Base-by-base conservation (phyloP, 176 grass and related monocot species). In the Carex scoparia region DNA sequence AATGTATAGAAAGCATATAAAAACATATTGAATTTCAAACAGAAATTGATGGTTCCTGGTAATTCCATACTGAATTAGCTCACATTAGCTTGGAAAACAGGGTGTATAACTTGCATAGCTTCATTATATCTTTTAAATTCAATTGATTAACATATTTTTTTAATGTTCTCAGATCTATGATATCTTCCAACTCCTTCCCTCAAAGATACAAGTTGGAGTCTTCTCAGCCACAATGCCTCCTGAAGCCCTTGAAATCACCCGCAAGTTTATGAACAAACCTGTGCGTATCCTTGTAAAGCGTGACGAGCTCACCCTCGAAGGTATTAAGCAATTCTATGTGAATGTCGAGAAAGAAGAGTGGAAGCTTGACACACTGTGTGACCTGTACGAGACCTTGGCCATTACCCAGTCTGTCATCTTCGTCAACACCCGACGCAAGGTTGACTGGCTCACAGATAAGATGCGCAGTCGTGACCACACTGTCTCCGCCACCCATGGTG, bases 231-330 rank as follows among this genome's bases (percentile, higher is more conserved):
- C 94, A 40, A 97, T 97, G 94, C 94, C 94, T 2, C 94, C 94
- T 15, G 94, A 97, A 71, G 91, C 94, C 44, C 89, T 97, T 35
- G 94, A 97, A 87, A 97, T 97, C 10, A 97, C 94, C 61, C 91
- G 94, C 35, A 97, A 97, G 61, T 97, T 97, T 84, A 97, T 97
- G 94, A 97, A 97, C 84, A 97, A 94, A 4, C 94, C 94, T 9
- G 94, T 97, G 27, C 87, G 94, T 81, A 97, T 97, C n/a, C 94
- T 97, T 61, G 94, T 97, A n/a, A 97, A 97, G 89, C 92, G 94
- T 77, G 94, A 97, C 71, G 94, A 97, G 84, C 91, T 97, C 54
- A 97, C 94, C 32, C 94, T 97, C 58, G 94, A 97, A 85, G 94
- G 94, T 92, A 97, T 97, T 80, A 97, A 94, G 68, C 94, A 97